Evolutionary conservation across 2,329 filamentous ascomycete species (phyloP), one percentile per base, ranked within the genome.

Genomic region (Colletotrichum endophyticum): DNA sequence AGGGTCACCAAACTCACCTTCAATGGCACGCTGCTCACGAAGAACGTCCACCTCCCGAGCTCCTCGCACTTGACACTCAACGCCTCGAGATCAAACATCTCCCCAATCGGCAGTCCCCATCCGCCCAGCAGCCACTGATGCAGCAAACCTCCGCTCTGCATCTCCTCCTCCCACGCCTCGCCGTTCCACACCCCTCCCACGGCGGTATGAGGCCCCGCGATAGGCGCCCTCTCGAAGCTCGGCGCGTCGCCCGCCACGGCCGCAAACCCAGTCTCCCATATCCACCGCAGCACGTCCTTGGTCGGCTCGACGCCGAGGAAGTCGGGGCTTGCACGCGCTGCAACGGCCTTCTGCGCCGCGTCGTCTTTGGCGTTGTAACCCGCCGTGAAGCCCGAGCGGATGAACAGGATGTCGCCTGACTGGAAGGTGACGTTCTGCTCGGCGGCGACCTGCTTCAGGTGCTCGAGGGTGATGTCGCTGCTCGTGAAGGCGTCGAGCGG

Each of bases 61-160:
- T 83, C 81, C 15, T 62, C 25, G 32, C 86, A 88, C 32, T 83
- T 83, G 19, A 76, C 68, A 1, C 82, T 81, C 56, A 89, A 73
- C 5, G 75, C 80, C 64, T 89, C 86, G 15, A 89, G 77, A 69
- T 89, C 84, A 73, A 89, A 89, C 63, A 89, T 78, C 79, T 90
- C 88, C 0, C 88, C 88, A 49, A 89, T 88, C 1, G 88, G 87
- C 84, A 89, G 84, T 0, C 89, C 89, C 88, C 89, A 91, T 1
- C 88, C 88, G 0, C 85, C 87, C 2, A 89, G 80, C 13, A 88
- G 77, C 83, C 85, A 88, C 78, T 87, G 81, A 78, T 87, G 86
- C 77, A 84, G 36, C 66, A 77, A 27, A 12, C 75, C 75, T 9
- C 75, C 75, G 0, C 64, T 53, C 53, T 75, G 72, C 62, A 78